Evolutionary conservation across 2,329 filamentous ascomycete species (phyloP).

Genomic region (Stenocarpella maydis): DNA sequence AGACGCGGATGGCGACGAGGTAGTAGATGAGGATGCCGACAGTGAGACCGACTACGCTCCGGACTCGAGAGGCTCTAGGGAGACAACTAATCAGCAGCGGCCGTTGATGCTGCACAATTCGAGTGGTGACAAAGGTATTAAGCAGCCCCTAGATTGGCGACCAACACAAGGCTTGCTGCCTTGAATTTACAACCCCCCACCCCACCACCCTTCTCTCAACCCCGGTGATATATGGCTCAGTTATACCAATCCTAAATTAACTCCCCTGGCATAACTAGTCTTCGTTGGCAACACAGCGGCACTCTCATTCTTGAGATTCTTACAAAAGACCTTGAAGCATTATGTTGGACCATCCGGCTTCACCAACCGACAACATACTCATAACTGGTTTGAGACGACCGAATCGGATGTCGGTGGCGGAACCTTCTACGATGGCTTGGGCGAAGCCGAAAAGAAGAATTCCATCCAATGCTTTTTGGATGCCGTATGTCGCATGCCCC

Average conservation of each 20-base stretch:
- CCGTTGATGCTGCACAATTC: constrained; percentile 29
- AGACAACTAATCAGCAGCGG: constrained; percentile 4
- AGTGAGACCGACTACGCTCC: constrained; percentile 26
- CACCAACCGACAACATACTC: constrained; percentile 27
- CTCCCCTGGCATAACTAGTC: constrained; percentile 1
- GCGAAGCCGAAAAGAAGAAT: background rate
- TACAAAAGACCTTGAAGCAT: constrained; percentile 28
- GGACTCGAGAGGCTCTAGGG: constrained; percentile 17
- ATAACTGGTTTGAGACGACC: constrained; percentile 27
- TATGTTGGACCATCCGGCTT: constrained; percentile 32
- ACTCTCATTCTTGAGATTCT: constrained; percentile 29
- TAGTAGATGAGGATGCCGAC: constrained; percentile 15
- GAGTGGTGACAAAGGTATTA: constrained; percentile 29
- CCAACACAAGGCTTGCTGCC: background rate
- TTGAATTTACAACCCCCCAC: too few species aligned
- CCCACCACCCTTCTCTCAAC: too few species aligned
- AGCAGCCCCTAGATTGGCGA: background rate
- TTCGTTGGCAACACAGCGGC: constrained; percentile 33
- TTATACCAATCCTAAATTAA: background rate
- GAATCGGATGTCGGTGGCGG: constrained; percentile 12
- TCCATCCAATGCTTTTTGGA: constrained; percentile 15
- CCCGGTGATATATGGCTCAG: background rate
- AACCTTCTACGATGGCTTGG: constrained; percentile 7
- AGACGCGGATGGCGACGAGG: background rate
- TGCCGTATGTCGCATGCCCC: constrained; percentile 18